Evolutionary conservation across 805 yeast species (phyloP).

Genomic region (Cyberlindnera maritima): DNA sequence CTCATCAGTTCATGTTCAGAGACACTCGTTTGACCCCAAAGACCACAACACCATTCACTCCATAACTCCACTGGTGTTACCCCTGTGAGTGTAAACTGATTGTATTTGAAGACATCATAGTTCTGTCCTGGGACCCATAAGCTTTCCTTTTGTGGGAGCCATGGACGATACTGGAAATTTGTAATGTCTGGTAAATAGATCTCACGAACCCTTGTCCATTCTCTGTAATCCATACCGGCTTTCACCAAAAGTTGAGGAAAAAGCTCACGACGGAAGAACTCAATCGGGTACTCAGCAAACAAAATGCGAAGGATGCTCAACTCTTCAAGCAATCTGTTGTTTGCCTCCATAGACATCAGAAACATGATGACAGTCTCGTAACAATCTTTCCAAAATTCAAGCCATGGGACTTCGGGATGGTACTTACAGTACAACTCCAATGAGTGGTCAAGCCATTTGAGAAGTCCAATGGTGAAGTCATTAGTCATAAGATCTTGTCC

Average conservation of each 20-base stretch:
- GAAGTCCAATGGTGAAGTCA: background rate
- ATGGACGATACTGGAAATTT: too few relatives aligned
- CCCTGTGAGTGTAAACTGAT: background rate
- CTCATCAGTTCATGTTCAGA: background rate
- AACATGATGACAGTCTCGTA: background rate
- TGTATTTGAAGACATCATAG: background rate
- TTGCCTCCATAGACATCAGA: background rate
- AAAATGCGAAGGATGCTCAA: background rate
- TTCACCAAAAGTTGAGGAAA: too few relatives aligned
- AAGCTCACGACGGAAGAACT: too few relatives aligned
- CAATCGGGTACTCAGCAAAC: too few relatives aligned
- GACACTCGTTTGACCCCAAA: slow-evolving; percentile 2
- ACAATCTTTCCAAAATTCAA: background rate
- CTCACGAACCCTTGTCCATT: too few relatives aligned
- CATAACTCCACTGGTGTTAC: slow-evolving; percentile 5
- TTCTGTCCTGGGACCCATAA: too few relatives aligned
- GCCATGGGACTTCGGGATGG: background rate
- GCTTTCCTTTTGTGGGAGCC: too few relatives aligned
- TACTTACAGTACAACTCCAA: too few relatives aligned
- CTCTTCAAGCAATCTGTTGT: background rate
- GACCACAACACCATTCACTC: slow-evolving; percentile 7
- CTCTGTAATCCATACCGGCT: too few relatives aligned
- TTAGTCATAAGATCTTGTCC: background rate
- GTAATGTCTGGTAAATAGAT: too few relatives aligned
- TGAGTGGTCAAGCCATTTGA: too few relatives aligned